Conservation (phyloP, 2,329 filamentous ascomycete genomes). For the Ascochyta rabiei region DNA sequence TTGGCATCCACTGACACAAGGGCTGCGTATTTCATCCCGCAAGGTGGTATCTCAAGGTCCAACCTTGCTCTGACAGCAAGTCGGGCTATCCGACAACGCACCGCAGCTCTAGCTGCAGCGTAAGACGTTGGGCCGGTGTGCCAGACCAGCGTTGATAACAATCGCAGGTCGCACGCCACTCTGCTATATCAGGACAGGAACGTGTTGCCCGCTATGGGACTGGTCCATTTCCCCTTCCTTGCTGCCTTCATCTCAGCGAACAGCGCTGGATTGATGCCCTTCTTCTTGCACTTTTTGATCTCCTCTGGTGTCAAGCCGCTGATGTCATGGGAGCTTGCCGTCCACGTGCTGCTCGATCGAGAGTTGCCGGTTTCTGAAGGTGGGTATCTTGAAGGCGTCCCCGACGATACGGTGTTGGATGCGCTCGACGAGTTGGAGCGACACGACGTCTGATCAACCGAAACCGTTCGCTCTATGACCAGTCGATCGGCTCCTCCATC, state of each 20-base stretch:
- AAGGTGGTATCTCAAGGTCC: neutral
- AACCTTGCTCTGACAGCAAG: neutral
- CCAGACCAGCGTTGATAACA: neutral
- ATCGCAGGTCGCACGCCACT: neutral
- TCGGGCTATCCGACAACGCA: neutral
- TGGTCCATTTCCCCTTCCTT: conserved; percentile 48
- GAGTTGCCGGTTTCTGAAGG: conserved; percentile 21
- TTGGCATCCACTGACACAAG: neutral
- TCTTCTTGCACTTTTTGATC: conserved; percentile 53
- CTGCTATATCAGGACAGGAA: conserved; percentile 26
- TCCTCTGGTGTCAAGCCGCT: conserved; percentile 49
- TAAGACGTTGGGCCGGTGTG: neutral
- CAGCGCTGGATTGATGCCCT: conserved; percentile 55
- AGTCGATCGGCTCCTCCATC: conserved; percentile 25
- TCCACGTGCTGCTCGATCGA: conserved; percentile 45
- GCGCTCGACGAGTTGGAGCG: conserved; percentile 35
- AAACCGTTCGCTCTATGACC: conserved; percentile 41
- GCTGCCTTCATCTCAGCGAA: conserved; percentile 57
- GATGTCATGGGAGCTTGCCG: conserved; percentile 48
- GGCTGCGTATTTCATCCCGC: neutral
- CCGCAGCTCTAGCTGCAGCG: neutral
- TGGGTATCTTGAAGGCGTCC: conserved; percentile 20
- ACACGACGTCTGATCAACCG: conserved; percentile 43
- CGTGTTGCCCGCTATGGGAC: conserved; percentile 44
- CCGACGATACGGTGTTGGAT: conserved; percentile 28